Evolutionary conservation across 148 eudicot genomes (phyloP), one percentile per base, ranked within the genome.

Genomic region (Simmondsia chinensis): DNA sequence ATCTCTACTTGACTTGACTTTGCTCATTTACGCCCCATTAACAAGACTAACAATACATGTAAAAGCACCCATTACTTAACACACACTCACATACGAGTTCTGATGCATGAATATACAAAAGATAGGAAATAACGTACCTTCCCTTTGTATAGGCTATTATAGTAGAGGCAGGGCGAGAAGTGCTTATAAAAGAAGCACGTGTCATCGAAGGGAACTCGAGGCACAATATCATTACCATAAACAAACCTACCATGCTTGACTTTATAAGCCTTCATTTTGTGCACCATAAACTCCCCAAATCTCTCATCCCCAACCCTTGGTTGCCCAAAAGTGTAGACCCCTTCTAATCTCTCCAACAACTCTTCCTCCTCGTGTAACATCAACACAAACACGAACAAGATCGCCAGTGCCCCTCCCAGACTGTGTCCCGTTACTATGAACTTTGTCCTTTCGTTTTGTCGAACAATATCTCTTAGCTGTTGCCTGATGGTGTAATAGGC

Each of bases 321-420:
- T 53, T 82, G 93, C 46, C 91, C 95, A 55, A 64, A 85, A 5
- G 95, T 81, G 59, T 85, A 85, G 7, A 78, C 91, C n/a, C 87
- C 89, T 48, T 75, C 72, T 28, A 86, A 38, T 26, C 71, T 63
- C 9, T 61, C 52, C 35, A 79, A 57, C 67, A 82, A 27, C 41
- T 48, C 45, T 34, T 57, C 57, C 57, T 82, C 87, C 6, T 64
- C 83, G 28, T 82, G 83, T 11, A 78, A 56, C 13, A 56, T 63
- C 13, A 82, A n/a, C 22, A 79, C 49, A 16, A 64, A 68, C 5
- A 48, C 67, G 32, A 73, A 75, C 30, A 86, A 57, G 11, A 86
- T 73, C 20, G 93, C 95, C 28, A 81, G 39, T 20, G 95, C 91
- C 20, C 72, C 95, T 27, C 95, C 95, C 33, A 85, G 48, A 51